Conservation (phyloP, 306 rosid genomes). For the Corylus avellana region DNA sequence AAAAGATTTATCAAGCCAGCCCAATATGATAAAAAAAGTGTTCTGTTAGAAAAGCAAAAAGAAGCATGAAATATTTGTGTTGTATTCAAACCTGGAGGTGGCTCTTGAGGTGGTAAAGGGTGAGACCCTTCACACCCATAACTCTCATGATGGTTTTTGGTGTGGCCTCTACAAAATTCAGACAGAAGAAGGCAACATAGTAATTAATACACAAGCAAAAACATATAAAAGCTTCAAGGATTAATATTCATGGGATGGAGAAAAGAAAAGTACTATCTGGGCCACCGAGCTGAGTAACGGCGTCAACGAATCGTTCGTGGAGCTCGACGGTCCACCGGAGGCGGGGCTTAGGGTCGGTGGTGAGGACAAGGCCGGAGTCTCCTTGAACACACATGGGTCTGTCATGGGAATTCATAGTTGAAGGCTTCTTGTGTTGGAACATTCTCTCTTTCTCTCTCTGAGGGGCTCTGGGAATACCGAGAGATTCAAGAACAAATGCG, state of each 20-base stretch:
- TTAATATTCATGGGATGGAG: neutral
- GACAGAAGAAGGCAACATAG: neutral
- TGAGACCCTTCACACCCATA: constrained; percentile 99
- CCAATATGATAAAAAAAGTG: constrained; percentile 17
- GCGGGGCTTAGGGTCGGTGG: constrained; percentile 98
- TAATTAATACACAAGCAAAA: neutral
- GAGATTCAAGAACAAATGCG: constrained; percentile 99
- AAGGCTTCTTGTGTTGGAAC: constrained; percentile 99
- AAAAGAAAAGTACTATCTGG: constrained; percentile 73
- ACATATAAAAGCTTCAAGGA: neutral
- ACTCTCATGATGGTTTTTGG: constrained; percentile 99
- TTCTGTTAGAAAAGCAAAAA: constrained; percentile 25
- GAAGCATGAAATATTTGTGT: constrained; percentile 22
- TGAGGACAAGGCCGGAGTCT: constrained; percentile 97
- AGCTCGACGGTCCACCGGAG: constrained; percentile 99
- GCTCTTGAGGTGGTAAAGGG: constrained; percentile 99
- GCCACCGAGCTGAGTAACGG: constrained; percentile 97
- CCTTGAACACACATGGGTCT: constrained; percentile 97
- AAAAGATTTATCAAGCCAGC: constrained; percentile 18
- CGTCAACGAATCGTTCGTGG: constrained; percentile 98
- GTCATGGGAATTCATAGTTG: constrained; percentile 96
- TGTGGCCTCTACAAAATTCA: constrained; percentile 72
- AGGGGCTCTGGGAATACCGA: constrained; percentile 53
- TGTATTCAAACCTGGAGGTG: constrained; percentile 86
- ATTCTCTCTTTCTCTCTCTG: constrained; percentile 53